A percentile compares a stretch with the other conserved stretches of the same genome.
These are phyloP conservation scores for Apodospora peruviana DNA, from an alignment of 495 filamentous ascomycete genomes.

Conservation along the genomic window DNA sequence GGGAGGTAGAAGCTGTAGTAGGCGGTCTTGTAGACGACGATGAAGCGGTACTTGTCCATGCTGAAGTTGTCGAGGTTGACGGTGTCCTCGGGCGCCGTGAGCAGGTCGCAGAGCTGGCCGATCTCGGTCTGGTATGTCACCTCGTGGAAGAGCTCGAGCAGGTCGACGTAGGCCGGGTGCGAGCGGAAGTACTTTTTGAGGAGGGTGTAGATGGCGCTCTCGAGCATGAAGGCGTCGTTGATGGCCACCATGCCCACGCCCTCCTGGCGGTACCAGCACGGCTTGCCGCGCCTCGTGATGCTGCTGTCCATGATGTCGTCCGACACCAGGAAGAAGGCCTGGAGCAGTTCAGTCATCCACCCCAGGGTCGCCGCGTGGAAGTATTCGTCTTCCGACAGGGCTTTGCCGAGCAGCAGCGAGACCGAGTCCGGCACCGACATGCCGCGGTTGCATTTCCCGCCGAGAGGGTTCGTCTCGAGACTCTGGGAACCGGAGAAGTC, in stretches of 20 bases:
- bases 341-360: constrained; percentile 95
- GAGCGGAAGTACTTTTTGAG: constrained; percentile 88
- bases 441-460: constrained; percentile 97
- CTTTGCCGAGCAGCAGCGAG: constrained; percentile 66
- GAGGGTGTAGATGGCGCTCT: constrained; percentile 80
- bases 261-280: constrained; percentile 90
- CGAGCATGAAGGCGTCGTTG: constrained; percentile 97
- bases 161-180: constrained; percentile 79
- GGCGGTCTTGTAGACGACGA: constrained; percentile 98
- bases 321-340: constrained; percentile 97
- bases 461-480: constrained; percentile 77
- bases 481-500: constrained; percentile 42
- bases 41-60: constrained; percentile 93
- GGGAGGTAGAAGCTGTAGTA: constrained; percentile 99
- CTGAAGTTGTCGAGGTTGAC: constrained; percentile 90
- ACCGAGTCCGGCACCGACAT: constrained; percentile 94
- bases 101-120: constrained; percentile 87
- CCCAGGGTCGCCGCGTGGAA: constrained; percentile 79
- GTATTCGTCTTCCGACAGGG: constrained; percentile 73
- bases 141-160: constrained; percentile 95
- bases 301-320: constrained; percentile 98
- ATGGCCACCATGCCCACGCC: constrained; percentile 91
- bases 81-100: constrained; percentile 91
- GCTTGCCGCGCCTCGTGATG: constrained; percentile 85
- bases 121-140: constrained; percentile 88